A percentile compares a stretch with the other conserved stretches of the same genome.
Evolutionary conservation across 1,139 yeast genomes (phyloP).

Genomic region (Debaryomyces psychrophilus): DNA sequence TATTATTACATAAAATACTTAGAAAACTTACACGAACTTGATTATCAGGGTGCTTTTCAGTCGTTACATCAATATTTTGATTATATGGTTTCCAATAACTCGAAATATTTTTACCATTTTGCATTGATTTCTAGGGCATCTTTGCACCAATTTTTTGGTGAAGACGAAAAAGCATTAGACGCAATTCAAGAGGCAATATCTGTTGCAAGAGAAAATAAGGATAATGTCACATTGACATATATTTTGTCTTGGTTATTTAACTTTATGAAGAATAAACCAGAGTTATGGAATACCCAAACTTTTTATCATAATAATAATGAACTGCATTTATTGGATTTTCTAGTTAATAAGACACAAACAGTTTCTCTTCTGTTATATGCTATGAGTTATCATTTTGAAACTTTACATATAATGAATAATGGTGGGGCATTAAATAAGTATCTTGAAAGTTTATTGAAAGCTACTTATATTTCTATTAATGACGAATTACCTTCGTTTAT

Average conservation of each 20-base stretch:
- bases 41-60: slow-evolving; percentile 74
- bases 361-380: slow-evolving; percentile 59
- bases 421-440: slow-evolving; percentile 52
- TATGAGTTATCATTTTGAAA: slow-evolving; percentile 62
- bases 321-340: slow-evolving; percentile 65
- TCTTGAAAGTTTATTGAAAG: slow-evolving; percentile 57
- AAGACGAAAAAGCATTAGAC: slow-evolving; percentile 71
- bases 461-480: slow-evolving; percentile 55
- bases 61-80: slow-evolving; percentile 82
- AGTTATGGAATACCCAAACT: slow-evolving; percentile 47
- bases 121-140: slow-evolving; percentile 81
- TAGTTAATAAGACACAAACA: slow-evolving; percentile 58
- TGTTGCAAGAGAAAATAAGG: slow-evolving; percentile 86
- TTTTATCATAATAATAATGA: slow-evolving; percentile 45
- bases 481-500: slow-evolving; percentile 42
- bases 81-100: slow-evolving; percentile 74
- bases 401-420: slow-evolving; percentile 51
- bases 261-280: slow-evolving; percentile 70
- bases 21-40: slow-evolving; percentile 60
- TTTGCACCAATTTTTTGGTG: slow-evolving; percentile 75
- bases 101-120: slow-evolving; percentile 73
- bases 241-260: slow-evolving; percentile 81
- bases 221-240: slow-evolving; percentile 70
- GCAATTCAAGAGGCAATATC: slow-evolving; percentile 87
- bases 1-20: slow-evolving; percentile 67